Evolutionary conservation across 345 rosid genomes (phyloP).

Genomic region (Conringia planisiliqua): DNA sequence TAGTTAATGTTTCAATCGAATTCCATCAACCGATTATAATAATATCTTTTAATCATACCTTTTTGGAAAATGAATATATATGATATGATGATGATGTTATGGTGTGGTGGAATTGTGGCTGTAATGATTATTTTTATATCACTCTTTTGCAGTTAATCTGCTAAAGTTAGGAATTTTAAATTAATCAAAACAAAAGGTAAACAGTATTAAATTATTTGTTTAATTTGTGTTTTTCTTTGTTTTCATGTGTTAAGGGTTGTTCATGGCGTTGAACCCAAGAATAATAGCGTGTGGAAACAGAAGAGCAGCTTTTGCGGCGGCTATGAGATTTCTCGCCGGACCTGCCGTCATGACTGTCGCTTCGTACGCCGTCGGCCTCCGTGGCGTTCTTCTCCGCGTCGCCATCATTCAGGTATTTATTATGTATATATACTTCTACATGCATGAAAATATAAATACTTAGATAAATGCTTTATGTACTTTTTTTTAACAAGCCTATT

Average conservation of each 20-base stretch:
- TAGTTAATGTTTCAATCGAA: constrained; percentile 18
- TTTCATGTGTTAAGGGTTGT: constrained; percentile 54
- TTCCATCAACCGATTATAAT: constrained; percentile 1
- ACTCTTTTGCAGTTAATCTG: constrained; percentile 17
- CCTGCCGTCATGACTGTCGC: constrained; percentile 99
- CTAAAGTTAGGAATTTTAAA: not conserved
- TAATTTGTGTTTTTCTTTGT: not conserved
- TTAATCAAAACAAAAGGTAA: not conserved
- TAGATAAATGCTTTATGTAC: not conserved
- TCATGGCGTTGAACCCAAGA: constrained; percentile 99
- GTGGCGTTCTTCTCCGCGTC: constrained; percentile 77
- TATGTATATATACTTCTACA: not conserved
- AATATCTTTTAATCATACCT: not conserved
- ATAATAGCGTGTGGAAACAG: constrained; percentile 99
- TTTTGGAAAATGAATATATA: constrained; percentile 1
- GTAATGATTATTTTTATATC: constrained; percentile 17
- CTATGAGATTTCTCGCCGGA: constrained; percentile 90
- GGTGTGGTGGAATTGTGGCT: constrained; percentile 3
- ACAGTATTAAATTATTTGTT: not conserved
- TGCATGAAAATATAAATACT: not conserved
- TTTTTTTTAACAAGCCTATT: not conserved
- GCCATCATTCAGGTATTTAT: constrained; percentile 86
- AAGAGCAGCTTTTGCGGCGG: constrained; percentile 85
- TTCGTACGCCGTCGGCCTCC: constrained; percentile 86
- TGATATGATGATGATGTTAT: constrained; percentile 2